A percentile compares a stretch with the other conserved stretches of the same genome.
phyloP scores from a whole-genome alignment of 2,329 filamentous ascomycete species.

The Sporothrix pseudoabietina region DNA sequence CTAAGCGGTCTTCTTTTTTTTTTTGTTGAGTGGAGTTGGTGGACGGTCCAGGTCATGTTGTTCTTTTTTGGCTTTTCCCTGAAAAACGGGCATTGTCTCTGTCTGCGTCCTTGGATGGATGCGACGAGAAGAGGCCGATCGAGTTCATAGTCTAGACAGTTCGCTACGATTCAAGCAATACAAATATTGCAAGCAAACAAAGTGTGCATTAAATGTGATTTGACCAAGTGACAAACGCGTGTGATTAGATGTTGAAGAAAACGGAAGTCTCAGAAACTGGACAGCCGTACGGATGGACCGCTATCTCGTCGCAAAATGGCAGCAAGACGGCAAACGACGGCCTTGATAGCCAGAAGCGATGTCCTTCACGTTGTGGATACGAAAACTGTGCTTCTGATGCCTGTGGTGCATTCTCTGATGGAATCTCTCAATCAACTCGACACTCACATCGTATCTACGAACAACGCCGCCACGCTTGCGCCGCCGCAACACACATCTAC shows the following conservation, averaged over 20 bases:
- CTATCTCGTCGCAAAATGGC: not conserved
- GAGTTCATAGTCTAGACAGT: constrained; percentile 8
- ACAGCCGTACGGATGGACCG: not conserved
- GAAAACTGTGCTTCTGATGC: not conserved
- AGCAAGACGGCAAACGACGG: not conserved
- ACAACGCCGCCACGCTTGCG: not conserved
- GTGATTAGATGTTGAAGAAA: not conserved
- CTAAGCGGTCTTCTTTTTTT: constrained; percentile 56
- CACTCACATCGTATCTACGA: not conserved
- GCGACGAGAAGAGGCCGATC: not conserved
- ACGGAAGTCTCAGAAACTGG: not conserved
- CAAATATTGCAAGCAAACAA: constrained; percentile 4
- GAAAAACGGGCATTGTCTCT: not conserved
- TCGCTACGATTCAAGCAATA: constrained; percentile 9
- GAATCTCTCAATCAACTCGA: not conserved
- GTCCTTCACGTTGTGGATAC: not conserved
- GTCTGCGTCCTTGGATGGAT: constrained; percentile 19
- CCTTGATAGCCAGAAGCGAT: not conserved
- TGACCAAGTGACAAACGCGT: not conserved
- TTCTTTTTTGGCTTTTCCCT: not conserved
- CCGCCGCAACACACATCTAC: not conserved
- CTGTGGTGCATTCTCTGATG: not conserved
- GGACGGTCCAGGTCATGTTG: not conserved
- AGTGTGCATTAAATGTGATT: not conserved
- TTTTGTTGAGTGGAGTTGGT: not conserved